Base-by-base conservation (phyloP, 768 basidiomycete species). In the Suillus spraguei region DNA sequence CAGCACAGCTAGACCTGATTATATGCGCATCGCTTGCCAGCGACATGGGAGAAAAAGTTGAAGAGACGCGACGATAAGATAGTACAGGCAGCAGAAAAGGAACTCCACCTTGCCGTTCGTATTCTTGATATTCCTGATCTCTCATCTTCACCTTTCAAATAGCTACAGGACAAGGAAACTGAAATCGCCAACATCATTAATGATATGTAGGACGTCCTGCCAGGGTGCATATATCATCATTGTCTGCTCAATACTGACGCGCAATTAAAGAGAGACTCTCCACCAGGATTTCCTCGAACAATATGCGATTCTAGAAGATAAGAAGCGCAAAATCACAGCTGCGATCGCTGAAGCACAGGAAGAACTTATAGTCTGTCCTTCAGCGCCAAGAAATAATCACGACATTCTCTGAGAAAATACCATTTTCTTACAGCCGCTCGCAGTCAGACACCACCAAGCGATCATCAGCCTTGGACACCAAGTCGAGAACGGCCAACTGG, bases 41-140 rank as follows among this genome's bases (percentile, higher is more conserved):
- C 72, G 46, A 67, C 75, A 9, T 77, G 75, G 75, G 69, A 75
- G 55, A 75, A 70, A 64, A 72, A 76, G n/a, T 69, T 66, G 33
- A 65, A 32, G 42, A 69, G 69, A 56, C 75, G 69, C 33, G 68
- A 75, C 41, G 58, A 22, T 46, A 72, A 55, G 61, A 66, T 74
- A 35, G 6, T 75, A 28, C 71, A 66, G 41, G 44, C 60, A 3
- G 64, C 68, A 0, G 67, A 70, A 54, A 65, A 68, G 28, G 68
- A 76, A 53, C 67, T 75, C n/a, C 61, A 76, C 33, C 36, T 65
- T 61, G 70, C 66, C n/a, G 74, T 75, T 46, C 32, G 65, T 33
- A 13, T 35, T n/a, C 6, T 13, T 58, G 17, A 32, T 28, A 13
- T 35, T n/a, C 9, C 14, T 28, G 4, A 28, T 17, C 4, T 60